A percentile compares a stretch with the other conserved stretches of the same genome.
phyloP scores from a whole-genome alignment of 2,329 filamentous ascomycete species.

The Verticillium tricorpus region DNA sequence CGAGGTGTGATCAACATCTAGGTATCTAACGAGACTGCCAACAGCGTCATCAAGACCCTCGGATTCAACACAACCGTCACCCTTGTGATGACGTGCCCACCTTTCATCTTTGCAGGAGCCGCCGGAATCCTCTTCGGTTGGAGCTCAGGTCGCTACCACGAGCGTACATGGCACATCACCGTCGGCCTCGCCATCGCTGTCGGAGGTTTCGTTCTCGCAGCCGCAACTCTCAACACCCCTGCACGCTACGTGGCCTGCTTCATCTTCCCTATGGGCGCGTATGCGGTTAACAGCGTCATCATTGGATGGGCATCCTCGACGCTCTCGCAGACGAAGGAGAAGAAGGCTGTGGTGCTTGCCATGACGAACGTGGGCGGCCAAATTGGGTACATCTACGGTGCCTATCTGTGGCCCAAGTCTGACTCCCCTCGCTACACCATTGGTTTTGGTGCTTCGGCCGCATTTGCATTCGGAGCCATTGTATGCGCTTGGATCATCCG shows the following conservation, averaged over 20 bases:
- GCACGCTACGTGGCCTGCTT: slow-evolving; percentile 37
- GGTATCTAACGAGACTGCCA: not conserved
- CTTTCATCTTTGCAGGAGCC: slow-evolving; percentile 44
- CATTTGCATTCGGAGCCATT: slow-evolving; percentile 31
- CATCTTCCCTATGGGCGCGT: slow-evolving; percentile 36
- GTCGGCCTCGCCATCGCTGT: slow-evolving; percentile 34
- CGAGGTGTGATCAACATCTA: not conserved
- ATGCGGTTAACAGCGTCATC: slow-evolving; percentile 37
- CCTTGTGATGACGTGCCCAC: slow-evolving; percentile 47
- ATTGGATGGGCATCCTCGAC: slow-evolving; percentile 41
- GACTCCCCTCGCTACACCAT: slow-evolving; percentile 41
- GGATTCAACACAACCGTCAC: slow-evolving; percentile 45
- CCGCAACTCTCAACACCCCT: slow-evolving; percentile 29
- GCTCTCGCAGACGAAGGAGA: slow-evolving; percentile 42
- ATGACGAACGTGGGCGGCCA: slow-evolving; percentile 43
- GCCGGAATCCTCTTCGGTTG: slow-evolving; percentile 42
- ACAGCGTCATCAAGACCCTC: slow-evolving; percentile 40
- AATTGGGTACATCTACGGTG: slow-evolving; percentile 45
- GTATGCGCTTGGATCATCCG: slow-evolving; percentile 38
- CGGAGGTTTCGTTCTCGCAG: slow-evolving; percentile 35
- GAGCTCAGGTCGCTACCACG: slow-evolving; percentile 43
- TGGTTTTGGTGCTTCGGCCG: slow-evolving; percentile 38
- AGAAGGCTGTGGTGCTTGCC: slow-evolving; percentile 41
- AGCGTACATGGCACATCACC: slow-evolving; percentile 47
- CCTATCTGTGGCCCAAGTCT: slow-evolving; percentile 42